Percentiles rank a stretch among this genome's conserved stretches.
Conservation (phyloP, 2,329 filamentous ascomycete genomes). For the Fusarium robinianum region DNA sequence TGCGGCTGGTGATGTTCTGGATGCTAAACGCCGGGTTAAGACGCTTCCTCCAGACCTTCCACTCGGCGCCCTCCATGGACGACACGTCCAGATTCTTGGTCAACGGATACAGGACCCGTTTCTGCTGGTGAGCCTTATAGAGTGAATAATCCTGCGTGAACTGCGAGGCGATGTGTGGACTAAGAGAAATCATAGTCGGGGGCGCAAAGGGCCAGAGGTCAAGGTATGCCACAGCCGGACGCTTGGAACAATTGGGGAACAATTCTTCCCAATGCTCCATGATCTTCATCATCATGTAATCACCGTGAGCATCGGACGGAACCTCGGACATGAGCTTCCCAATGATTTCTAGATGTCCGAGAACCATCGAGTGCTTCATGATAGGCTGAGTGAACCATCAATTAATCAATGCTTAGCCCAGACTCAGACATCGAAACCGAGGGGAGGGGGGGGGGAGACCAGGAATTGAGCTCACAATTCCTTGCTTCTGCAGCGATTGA, state of each 20-base stretch:
- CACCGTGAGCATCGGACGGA: conserved; percentile 22
- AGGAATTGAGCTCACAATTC: no score
- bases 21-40: conserved; percentile 46
- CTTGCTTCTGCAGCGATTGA: background rate
- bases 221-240: conserved; percentile 35
- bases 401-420: background rate
- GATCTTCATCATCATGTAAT: conserved; percentile 21
- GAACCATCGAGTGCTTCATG: conserved; percentile 28
- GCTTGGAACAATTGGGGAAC: conserved; percentile 26
- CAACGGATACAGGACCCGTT: conserved; percentile 34
- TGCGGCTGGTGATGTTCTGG: conserved; percentile 41
- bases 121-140: conserved; percentile 38
- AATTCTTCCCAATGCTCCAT: conserved; percentile 25
- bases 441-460: no score
- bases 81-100: conserved; percentile 41
- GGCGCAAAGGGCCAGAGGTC: conserved; percentile 38
- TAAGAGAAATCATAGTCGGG: conserved; percentile 24
- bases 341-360: conserved; percentile 23
- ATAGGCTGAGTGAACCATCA: conserved; percentile 11
- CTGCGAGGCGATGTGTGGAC: conserved; percentile 26
- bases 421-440: no score
- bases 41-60: conserved; percentile 38
- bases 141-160: conserved; percentile 28
- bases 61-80: conserved; percentile 38
- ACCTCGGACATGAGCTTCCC: conserved; percentile 13